These are phyloP conservation scores for Dendrocalamus latiflorus DNA, from an alignment of 202 grass and related monocot genomes.

Conservation along the genomic window DNA sequence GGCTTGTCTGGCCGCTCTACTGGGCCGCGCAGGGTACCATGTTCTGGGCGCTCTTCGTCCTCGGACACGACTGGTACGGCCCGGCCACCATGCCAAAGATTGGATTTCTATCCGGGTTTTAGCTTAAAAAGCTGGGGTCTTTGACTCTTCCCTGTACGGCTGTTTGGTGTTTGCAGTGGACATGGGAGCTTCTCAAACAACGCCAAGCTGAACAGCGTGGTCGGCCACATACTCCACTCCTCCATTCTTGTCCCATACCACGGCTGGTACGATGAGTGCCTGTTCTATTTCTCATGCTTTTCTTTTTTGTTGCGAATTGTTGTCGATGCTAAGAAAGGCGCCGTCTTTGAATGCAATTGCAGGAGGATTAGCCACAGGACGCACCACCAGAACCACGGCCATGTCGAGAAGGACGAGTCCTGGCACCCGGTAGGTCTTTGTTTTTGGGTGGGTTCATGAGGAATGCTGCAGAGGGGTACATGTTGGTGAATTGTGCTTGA, in stretches of 20 bases:
- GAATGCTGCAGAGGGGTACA: not conserved
- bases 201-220: conserved; percentile 78
- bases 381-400: conserved; percentile 94
- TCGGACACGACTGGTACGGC: conserved; percentile 90
- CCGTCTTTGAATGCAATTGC: conserved; percentile 29
- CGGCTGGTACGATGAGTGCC: conserved; percentile 63
- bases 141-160: conserved; percentile 2
- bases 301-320: not conserved
- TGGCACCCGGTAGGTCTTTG: conserved; percentile 81
- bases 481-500: conserved; percentile 4
- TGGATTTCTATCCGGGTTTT: conserved; percentile 11
- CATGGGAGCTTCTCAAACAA: conserved; percentile 95
- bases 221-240: conserved; percentile 96
- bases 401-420: conserved; percentile 96
- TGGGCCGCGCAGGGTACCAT: conserved; percentile 98
- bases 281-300: not conserved
- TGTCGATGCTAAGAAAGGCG: not conserved
- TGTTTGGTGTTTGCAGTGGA: conserved; percentile 47
- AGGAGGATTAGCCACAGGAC: conserved; percentile 99
- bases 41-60: conserved; percentile 99
- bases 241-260: conserved; percentile 98
- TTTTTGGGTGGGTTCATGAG: not conserved
- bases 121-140: not conserved
- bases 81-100: not conserved
- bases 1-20: conserved; percentile 93